Base-by-base conservation (phyloP, 129 eudicot genomes). In the Lactuca saligna region DNA sequence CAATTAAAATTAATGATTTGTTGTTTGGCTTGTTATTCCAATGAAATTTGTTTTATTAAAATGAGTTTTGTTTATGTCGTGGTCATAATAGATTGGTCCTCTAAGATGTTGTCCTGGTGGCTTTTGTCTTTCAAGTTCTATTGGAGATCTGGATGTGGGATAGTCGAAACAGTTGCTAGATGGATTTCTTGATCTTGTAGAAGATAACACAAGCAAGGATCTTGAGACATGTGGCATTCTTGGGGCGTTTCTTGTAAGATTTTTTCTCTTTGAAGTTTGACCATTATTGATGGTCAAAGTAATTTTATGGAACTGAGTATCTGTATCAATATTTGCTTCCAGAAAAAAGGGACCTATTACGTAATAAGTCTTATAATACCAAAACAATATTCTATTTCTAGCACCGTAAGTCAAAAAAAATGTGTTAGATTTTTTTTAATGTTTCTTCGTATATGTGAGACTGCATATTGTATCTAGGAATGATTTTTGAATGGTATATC, bases 151-250 rank as follows among this genome's bases (percentile, higher is more conserved):
- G n/a, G n/a, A n/a, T n/a, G n/a, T n/a, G n/a, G n/a, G n/a, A n/a
- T n/a, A n/a, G n/a, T n/a, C n/a, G n/a, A n/a, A n/a, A n/a, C n/a
- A n/a, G n/a, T n/a, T n/a, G n/a, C n/a, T n/a, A n/a, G n/a, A n/a
- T n/a, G n/a, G n/a, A n/a, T n/a, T n/a, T n/a, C n/a, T n/a, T n/a
- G n/a, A n/a, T n/a, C n/a, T n/a, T n/a, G n/a, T n/a, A n/a, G n/a
- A n/a, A n/a, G n/a, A n/a, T n/a, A n/a, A n/a, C n/a, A n/a, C n/a
- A n/a, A n/a, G n/a, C n/a, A n/a, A n/a, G n/a, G n/a, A n/a, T n/a
- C n/a, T n/a, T n/a, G n/a, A n/a, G 78, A 89, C 96, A 16, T 89
- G 96, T 80, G 96, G 93, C 44, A 84, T 86, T 72, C 92, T 89
- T 41, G 96, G 90, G 8, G 93, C 93, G 48, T 86, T 66, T 68